Evolutionary conservation across 106 monocot species (phyloP), one percentile per base, ranked within the genome.

Genomic region (Allium fistulosum): DNA sequence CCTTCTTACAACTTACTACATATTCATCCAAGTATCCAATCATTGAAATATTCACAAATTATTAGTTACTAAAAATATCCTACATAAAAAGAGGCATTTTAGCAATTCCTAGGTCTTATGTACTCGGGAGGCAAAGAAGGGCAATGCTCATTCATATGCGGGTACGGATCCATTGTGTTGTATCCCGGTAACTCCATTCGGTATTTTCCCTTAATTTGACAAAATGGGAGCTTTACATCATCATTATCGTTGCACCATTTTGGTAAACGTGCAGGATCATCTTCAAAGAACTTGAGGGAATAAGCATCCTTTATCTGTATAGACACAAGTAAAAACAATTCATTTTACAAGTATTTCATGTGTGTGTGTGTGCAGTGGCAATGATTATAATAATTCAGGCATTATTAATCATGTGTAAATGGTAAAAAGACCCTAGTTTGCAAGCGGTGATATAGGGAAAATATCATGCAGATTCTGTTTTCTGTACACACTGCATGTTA

Each of bases 301-400:
- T 97, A 97, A 0, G 96, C 96, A 78, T 97, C 96, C 75, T 97
- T 97, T 56, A 97, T 88, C 96, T 90, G 80, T 58, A 58, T 65
- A 3, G 10, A 49, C 28, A 10, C 14, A 18, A 18, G 49, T 48
- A 13, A 10, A 65, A 49, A 65, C 27, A 63, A 15, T 45, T 12
- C 15, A 13, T 13, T 48, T 8, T 18, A 10, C 47, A 62, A 37
- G 37, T 37, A 62, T 62, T 62, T 62, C 45, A 62, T 26, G 0
- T 55, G 0, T 11, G 53, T 11, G 53, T 15, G 7, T 11, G 7
- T 55, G 3, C 53, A 11, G 53, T 15, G 13, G 1, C 53, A 55
- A 55, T 55, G 15, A 11, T 3, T 55, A 55, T 55, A 3, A 55
- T 55, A 6, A 8, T 55, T 55, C 11, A 55, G 53, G 53, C 13